phyloP scores from a whole-genome alignment of 306 rosid species.

The Gleditsia sinensis region DNA sequence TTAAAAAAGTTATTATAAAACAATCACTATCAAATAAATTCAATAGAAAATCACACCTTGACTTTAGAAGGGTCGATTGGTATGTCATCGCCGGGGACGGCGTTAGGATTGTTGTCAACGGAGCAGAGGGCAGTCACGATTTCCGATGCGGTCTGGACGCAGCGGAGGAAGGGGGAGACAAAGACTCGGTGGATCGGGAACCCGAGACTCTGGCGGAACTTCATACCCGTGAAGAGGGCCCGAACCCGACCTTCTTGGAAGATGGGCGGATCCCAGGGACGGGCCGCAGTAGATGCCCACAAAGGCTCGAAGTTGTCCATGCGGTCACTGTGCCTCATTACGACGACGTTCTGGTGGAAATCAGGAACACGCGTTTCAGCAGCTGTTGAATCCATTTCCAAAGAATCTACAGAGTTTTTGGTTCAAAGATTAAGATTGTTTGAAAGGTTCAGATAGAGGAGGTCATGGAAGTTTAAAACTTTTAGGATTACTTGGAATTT shows the following conservation, averaged over 20 bases:
- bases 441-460: background rate
- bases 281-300: constrained; percentile 56
- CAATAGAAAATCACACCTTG: constrained; percentile 44
- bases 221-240: constrained; percentile 56
- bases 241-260: constrained; percentile 49
- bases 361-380: background rate
- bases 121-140: constrained; percentile 50
- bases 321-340: constrained; percentile 90
- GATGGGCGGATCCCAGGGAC: constrained; percentile 89
- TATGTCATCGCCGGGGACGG: background rate
- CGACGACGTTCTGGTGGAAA: constrained; percentile 63
- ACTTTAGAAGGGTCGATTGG: constrained; percentile 43
- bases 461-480: background rate
- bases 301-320: constrained; percentile 60
- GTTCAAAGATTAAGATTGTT: too few species aligned
- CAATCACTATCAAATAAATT: too few species aligned
- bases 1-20: too few species aligned
- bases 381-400: constrained; percentile 27
- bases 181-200: constrained; percentile 68
- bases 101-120: constrained; percentile 3
- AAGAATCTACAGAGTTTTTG: background rate
- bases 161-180: constrained; percentile 89
- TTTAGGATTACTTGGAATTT: background rate
- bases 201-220: constrained; percentile 43
- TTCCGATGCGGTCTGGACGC: constrained; percentile 73